Evolutionary conservation across 352 stramenopile genomes (phyloP).

Genomic region (Phytophthora pisi): DNA sequence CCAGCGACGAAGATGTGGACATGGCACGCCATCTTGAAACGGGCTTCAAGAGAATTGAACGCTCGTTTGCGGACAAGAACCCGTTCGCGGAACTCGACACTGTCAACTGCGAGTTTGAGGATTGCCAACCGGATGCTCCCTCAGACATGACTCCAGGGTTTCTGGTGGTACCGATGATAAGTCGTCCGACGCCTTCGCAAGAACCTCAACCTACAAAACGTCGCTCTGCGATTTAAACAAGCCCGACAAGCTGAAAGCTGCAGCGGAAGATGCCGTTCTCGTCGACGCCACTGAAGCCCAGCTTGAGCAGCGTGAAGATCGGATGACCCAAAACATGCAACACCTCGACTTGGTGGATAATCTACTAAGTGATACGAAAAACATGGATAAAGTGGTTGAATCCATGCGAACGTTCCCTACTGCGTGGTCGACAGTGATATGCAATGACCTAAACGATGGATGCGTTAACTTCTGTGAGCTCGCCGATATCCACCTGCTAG

Average conservation of each 20-base stretch:
- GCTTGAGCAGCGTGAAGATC: background rate
- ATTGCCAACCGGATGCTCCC: too few relatives aligned
- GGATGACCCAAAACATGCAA: background rate
- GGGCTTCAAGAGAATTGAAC: too few relatives aligned
- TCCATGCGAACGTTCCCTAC: background rate
- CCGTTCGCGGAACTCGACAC: too few relatives aligned
- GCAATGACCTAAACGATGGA: background rate
- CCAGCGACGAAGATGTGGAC: too few relatives aligned
- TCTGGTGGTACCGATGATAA: too few relatives aligned
- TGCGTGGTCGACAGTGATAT: background rate
- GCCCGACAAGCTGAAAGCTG: background rate
- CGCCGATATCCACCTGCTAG: background rate
- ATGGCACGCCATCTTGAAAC: too few relatives aligned
- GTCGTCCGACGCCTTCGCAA: too few relatives aligned
- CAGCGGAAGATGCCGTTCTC: background rate
- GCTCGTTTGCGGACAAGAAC: too few relatives aligned
- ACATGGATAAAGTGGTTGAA: background rate
- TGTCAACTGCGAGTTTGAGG: too few relatives aligned
- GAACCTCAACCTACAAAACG: too few relatives aligned
- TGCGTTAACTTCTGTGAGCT: background rate
- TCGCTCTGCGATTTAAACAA: background rate
- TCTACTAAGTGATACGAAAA: background rate
- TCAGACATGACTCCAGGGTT: too few relatives aligned
- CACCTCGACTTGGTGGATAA: background rate
- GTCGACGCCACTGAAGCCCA: background rate